These are phyloP conservation scores for Taphrina betulina DNA, from an alignment of 1,139 yeast species.

Conservation along the genomic window DNA sequence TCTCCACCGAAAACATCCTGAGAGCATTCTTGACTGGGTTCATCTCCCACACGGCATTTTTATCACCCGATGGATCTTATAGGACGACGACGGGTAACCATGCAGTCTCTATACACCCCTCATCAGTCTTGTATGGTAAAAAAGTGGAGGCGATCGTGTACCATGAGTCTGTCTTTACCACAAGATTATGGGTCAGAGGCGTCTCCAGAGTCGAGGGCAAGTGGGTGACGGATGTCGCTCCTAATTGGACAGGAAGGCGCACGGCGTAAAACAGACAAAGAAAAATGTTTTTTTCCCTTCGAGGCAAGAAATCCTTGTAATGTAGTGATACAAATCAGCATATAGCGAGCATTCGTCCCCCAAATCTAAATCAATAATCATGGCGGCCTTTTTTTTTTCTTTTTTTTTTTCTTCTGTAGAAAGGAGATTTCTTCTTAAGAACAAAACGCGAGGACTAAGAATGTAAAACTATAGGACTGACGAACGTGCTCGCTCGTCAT, in stretches of 20 bases:
- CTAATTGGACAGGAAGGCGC: slow-evolving; percentile 25
- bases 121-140: slow-evolving; percentile 81
- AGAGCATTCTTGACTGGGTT: slow-evolving; percentile 77
- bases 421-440: background rate
- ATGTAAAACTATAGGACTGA: background rate
- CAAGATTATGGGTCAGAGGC: slow-evolving; percentile 87
- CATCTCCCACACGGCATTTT: slow-evolving; percentile 82
- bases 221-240: slow-evolving; percentile 58
- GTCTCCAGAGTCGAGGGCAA: slow-evolving; percentile 79
- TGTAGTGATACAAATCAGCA: too few relatives aligned
- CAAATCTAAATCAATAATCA: too few relatives aligned
- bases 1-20: slow-evolving; percentile 58
- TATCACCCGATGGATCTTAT: slow-evolving; percentile 91
- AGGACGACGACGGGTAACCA: slow-evolving; percentile 71
- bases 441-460: background rate
- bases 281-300: too few relatives aligned
- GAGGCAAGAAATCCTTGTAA: too few relatives aligned
- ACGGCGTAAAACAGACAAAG: slow-evolving; percentile 8
- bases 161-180: slow-evolving; percentile 88
- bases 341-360: too few relatives aligned
- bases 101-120: slow-evolving; percentile 80
- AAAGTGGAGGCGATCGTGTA: slow-evolving; percentile 86
- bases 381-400: too few relatives aligned
- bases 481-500: too few relatives aligned
- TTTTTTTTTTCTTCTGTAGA: background rate